A percentile compares a stretch with the other conserved stretches of the same genome.
phyloP scores from a whole-genome alignment of 345 rosid genomes.

The Eucalyptus leucophloia region DNA sequence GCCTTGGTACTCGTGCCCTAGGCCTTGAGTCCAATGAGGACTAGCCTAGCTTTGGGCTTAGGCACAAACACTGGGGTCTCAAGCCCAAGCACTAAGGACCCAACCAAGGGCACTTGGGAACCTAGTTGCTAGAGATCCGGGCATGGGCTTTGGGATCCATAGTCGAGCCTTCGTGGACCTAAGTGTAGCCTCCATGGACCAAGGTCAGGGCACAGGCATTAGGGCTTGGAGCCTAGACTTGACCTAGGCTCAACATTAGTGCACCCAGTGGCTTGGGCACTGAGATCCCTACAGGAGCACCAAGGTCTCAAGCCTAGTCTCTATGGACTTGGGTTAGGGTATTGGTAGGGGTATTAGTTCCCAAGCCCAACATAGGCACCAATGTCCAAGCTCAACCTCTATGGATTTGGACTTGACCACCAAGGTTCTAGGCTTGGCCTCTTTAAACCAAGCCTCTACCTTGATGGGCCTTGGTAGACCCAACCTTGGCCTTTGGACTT shows the following conservation, averaged over 20 bases:
- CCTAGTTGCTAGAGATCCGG: neutral
- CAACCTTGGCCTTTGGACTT: neutral
- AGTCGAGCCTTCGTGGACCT: neutral
- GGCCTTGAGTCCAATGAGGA: neutral
- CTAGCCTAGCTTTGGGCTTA: accelerated
- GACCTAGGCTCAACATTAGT: too few species aligned
- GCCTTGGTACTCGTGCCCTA: too few species aligned
- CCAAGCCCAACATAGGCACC: neutral
- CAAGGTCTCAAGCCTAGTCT: accelerated
- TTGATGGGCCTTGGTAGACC: neutral
- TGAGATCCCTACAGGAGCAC: accelerated
- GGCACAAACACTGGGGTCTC: accelerated
- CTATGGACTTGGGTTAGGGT: neutral
- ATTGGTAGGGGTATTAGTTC: too few species aligned
- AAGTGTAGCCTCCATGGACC: neutral
- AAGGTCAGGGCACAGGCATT: accelerated
- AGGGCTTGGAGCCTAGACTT: neutral
- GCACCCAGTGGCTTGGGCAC: neutral
- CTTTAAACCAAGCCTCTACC: accelerated
- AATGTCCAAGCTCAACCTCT: neutral
- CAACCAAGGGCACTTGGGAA: neutral
- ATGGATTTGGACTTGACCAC: neutral
- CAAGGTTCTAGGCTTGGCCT: accelerated
- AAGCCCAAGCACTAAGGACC: neutral
- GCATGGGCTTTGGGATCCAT: neutral